Conservation (phyloP, 805 yeast species). For the Limtongia smithiae region DNA sequence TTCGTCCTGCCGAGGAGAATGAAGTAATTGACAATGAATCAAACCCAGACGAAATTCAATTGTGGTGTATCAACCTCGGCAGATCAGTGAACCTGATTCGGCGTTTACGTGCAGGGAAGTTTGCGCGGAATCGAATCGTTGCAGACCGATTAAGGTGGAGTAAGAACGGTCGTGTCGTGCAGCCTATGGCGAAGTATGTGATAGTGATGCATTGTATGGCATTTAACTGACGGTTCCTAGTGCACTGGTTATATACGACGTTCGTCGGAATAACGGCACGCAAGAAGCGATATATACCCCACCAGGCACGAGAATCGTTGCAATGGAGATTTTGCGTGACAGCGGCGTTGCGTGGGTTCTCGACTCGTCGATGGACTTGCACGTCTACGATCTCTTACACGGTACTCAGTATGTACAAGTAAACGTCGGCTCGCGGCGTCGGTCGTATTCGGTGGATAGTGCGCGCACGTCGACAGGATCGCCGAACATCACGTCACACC, state of each 20-base stretch:
- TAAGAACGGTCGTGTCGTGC: slow-evolving; percentile 27
- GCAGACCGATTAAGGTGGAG: slow-evolving; percentile 19
- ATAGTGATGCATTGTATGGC: no score
- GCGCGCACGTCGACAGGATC: no score
- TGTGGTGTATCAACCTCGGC: slow-evolving; percentile 24
- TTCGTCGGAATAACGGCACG: slow-evolving; percentile 25
- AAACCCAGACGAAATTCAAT: slow-evolving; percentile 15
- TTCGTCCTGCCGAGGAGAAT: background rate
- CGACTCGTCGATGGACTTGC: slow-evolving; percentile 16
- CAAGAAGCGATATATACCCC: slow-evolving; percentile 12
- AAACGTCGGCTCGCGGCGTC: background rate
- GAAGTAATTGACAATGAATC: background rate
- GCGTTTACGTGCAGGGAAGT: slow-evolving; percentile 4
- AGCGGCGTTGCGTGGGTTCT: slow-evolving; percentile 27
- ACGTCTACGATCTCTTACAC: slow-evolving; percentile 21
- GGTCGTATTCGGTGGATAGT: no score
- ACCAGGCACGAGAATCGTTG: slow-evolving; percentile 7
- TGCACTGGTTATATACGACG: slow-evolving; percentile 20
- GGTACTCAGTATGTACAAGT: slow-evolving; percentile 11
- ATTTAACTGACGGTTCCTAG: slow-evolving; percentile 2
- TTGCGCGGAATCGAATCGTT: no score
- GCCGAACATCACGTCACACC: no score
- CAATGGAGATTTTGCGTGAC: slow-evolving; percentile 23
- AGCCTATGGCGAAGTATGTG: slow-evolving; percentile 7
- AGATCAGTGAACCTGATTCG: slow-evolving; percentile 25